A percentile compares a stretch with the other conserved stretches of the same genome.
phyloP scores from a whole-genome alignment of 257 asterid genomes.

The Solanum ossicruentum region DNA sequence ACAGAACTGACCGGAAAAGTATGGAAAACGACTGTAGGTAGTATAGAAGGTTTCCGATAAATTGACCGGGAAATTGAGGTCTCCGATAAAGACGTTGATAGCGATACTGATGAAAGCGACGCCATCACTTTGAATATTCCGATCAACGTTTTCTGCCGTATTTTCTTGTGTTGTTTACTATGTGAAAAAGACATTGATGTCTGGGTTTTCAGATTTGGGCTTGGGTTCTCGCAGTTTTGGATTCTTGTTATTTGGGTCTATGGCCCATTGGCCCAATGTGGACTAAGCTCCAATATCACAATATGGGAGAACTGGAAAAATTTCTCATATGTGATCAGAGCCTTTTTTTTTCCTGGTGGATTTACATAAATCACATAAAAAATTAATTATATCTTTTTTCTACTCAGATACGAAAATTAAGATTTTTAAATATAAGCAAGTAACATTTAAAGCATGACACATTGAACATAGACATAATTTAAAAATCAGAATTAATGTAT shows the following conservation, averaged over 20 bases:
- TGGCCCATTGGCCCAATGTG: neutral
- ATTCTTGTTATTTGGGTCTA: neutral
- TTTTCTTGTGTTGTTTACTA: neutral
- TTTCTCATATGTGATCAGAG: neutral
- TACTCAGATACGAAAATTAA: no score
- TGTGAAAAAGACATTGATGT: neutral
- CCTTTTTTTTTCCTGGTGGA: no score
- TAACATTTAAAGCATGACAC: no score
- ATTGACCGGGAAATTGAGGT: neutral
- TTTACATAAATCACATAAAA: no score
- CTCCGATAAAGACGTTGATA: constrained; percentile 6
- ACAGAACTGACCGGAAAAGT: neutral
- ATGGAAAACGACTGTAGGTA: neutral
- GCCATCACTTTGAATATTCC: neutral
- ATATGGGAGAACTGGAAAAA: neutral
- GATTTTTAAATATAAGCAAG: no score
- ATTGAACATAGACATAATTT: no score
- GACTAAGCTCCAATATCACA: neutral
- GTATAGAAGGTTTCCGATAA: neutral
- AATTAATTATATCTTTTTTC: no score
- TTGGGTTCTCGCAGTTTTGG: neutral
- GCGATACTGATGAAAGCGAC: constrained; percentile 1
- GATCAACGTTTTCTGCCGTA: neutral
- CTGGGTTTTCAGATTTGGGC: neutral
- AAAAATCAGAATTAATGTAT: no score